A percentile compares a stretch with the other conserved stretches of the same genome.
Evolutionary conservation across 2,329 filamentous ascomycete genomes (phyloP).

Genomic region (Atkinsonella texensis): DNA sequence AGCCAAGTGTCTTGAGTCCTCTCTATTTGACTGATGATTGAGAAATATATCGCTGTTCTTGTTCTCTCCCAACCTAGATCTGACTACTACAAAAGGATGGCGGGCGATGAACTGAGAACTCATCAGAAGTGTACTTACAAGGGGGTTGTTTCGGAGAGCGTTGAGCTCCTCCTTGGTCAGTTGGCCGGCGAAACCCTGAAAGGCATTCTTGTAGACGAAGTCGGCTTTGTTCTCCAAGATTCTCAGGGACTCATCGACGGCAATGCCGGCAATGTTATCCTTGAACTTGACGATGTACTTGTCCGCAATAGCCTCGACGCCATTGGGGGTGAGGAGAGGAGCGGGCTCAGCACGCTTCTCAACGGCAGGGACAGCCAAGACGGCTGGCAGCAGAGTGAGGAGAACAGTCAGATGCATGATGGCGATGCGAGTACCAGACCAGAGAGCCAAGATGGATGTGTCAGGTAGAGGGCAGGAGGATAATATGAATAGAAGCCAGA

Average conservation of each 20-base stretch:
- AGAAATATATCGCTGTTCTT: not conserved
- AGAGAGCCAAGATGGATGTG: not conserved
- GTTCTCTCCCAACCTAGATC: too few species aligned
- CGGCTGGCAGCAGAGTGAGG: conserved; percentile 13
- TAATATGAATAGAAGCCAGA: not conserved
- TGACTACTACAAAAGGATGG: too few species aligned
- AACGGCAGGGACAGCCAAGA: conserved; percentile 11
- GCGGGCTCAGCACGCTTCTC: conserved; percentile 15
- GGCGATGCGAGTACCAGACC: conserved; percentile 1
- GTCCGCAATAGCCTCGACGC: conserved; percentile 12
- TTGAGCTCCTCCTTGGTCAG: conserved; percentile 12
- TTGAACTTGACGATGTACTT: conserved; percentile 22
- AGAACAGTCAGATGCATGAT: conserved; percentile 15
- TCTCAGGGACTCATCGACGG: conserved; percentile 8
- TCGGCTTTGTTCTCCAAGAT: conserved; percentile 12
- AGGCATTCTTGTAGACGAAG: conserved; percentile 12
- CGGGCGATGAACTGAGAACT: too few species aligned
- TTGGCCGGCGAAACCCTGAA: conserved; percentile 15
- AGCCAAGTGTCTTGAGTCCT: not conserved
- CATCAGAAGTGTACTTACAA: conserved; percentile 8
- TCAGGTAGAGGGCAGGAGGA: not conserved
- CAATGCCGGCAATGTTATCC: conserved; percentile 8
- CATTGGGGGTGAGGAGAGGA: conserved; percentile 13
- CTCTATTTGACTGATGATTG: not conserved
- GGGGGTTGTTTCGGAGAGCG: conserved; percentile 13